These are phyloP conservation scores for Vitis hybrid DNA, from an alignment of 177 flowering plant species.

Conservation along the genomic window DNA sequence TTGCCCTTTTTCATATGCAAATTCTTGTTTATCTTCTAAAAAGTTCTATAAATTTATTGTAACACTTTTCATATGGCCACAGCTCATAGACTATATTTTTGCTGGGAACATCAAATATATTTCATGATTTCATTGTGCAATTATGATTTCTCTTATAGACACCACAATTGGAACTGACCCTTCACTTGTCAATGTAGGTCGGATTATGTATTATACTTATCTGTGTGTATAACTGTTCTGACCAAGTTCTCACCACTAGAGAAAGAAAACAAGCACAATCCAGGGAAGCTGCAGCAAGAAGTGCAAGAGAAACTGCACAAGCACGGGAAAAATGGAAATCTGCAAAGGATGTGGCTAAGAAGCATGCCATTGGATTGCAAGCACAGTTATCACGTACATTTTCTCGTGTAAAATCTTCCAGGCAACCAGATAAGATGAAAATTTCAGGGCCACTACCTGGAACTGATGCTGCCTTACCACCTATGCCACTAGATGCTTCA, in stretches of 20 bases:
- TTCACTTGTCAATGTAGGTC: conserved; percentile 43
- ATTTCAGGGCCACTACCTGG: conserved; percentile 43
- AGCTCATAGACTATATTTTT: neutral
- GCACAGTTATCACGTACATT: conserved; percentile 72
- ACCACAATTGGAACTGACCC: conserved; percentile 5
- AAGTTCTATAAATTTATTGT: too few relatives aligned
- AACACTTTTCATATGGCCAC: neutral
- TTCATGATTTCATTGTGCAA: neutral
- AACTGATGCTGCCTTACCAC: conserved; percentile 51
- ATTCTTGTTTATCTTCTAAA: too few relatives aligned
- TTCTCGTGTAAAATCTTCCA: conserved; percentile 61
- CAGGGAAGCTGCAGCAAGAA: conserved; percentile 85
- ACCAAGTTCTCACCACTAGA: conserved; percentile 79
- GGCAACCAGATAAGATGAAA: conserved; percentile 32
- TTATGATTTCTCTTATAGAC: neutral
- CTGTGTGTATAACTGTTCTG: conserved; percentile 84
- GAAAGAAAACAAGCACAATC: conserved; percentile 80
- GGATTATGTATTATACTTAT: conserved; percentile 64
- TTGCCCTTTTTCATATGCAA: too few relatives aligned
- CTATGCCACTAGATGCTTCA: conserved; percentile 26
- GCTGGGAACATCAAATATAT: neutral
- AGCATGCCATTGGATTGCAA: conserved; percentile 68
- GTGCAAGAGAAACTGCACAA: conserved; percentile 79
- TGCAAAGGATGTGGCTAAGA: conserved; percentile 76
- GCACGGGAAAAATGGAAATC: conserved; percentile 91